phyloP scores from a whole-genome alignment of 2,329 filamentous ascomycete genomes.

The Fusarium mundagurra region DNA sequence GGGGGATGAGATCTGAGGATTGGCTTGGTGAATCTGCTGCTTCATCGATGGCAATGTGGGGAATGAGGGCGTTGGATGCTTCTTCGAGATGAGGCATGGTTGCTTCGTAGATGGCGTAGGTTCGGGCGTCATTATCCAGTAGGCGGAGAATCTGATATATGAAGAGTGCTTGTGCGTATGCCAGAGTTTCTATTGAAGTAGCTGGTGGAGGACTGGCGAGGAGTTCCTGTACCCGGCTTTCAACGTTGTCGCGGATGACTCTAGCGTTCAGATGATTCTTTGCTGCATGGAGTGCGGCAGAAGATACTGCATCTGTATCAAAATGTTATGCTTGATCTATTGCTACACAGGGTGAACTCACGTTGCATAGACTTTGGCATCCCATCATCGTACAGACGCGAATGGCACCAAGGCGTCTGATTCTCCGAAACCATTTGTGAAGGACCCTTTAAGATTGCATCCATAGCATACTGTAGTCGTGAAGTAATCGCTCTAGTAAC shows the following conservation, averaged over 20 bases:
- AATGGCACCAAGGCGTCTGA: not conserved
- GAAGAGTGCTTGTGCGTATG: not conserved
- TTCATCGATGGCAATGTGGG: not conserved
- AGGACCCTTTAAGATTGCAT: not conserved
- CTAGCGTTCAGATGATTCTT: not conserved
- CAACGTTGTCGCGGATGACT: not conserved
- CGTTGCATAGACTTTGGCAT: not conserved
- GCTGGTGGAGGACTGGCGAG: not conserved
- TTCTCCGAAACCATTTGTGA: not conserved
- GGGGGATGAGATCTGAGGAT: rapidly evolving
- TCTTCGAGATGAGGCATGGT: slow-evolving; percentile 14
- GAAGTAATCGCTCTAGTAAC: not conserved
- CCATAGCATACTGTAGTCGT: not conserved
- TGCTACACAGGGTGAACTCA: rapidly evolving
- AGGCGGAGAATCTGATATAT: not conserved
- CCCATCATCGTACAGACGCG: not conserved
- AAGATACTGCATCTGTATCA: not conserved
- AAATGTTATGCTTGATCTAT: rapidly evolving
- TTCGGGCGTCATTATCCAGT: not conserved
- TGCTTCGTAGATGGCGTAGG: not conserved
- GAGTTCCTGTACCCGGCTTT: not conserved
- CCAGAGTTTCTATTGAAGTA: not conserved
- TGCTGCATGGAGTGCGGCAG: not conserved
- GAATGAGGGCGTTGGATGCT: not conserved
- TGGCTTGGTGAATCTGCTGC: not conserved